Evolutionary conservation across 2,329 filamentous ascomycete species (phyloP), one percentile per base, ranked within the genome.

Genomic region (Xenoacremonium recifei): DNA sequence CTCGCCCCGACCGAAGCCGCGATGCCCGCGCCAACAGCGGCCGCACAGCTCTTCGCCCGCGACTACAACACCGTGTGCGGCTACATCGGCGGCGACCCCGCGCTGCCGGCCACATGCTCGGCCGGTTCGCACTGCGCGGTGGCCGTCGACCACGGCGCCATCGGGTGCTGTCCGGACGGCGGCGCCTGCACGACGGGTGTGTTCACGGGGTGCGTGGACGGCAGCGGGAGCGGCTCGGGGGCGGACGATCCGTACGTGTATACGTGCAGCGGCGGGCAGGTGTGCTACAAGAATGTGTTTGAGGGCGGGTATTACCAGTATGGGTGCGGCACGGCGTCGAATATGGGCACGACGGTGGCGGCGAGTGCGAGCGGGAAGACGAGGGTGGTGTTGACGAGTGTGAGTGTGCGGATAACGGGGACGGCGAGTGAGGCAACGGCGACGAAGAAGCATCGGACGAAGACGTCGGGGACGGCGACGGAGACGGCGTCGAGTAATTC

Each of bases 81-180:
- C 31, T 82, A 72, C 59, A 68, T 82, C 53, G 73, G 71, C 46
- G 78, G 76, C 17, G 59, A 80, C 48, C 59, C 70, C 1, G 60
- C 62, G 18, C 60, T 80, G 21, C 75, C 77, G 3, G 79, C 78
- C 29, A 82, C 78, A 27, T 82, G 79, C 55, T 71, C 68, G 20
- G 68, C 71, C 0, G 79, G 77, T 23, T 80, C 77, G 27, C 76
- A 82, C 58, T 82, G 79, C 55, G 79, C 77, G 18, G 62, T 77
- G 32, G 77, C 80, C 47, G 60, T 65, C 16, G 62, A 65, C 15
- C 66, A 73, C 41, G 67, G 69, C 20, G 71, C 71, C n/a, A 64
- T 80, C 21, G 77, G 77, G 35, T 80, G 77, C 55, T 82, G 79
- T 54, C 77, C 78, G 1, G 67, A 81, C 50, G 58, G 59, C 12